Evolutionary conservation across 108 stramenopile species (phyloP).

Genomic region (Nitzschia putrida): DNA sequence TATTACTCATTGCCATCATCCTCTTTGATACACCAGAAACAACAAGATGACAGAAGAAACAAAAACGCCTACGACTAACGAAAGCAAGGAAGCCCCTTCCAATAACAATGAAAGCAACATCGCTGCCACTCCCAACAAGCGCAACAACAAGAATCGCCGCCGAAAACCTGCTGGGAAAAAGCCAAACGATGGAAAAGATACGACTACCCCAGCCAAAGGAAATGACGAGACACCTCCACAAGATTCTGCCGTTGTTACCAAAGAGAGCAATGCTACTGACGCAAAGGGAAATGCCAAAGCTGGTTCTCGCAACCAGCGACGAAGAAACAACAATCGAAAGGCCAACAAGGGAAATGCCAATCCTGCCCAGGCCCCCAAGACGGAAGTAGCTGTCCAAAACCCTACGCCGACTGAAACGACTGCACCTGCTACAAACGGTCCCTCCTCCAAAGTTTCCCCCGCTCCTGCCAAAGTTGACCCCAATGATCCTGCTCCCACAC

Average conservation of each 20-base stretch:
- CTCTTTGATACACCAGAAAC: too few species aligned
- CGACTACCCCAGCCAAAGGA: background rate
- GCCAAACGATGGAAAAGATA: background rate
- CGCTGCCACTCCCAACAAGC: background rate
- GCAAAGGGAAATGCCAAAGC: background rate
- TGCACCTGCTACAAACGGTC: too few species aligned
- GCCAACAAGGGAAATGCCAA: background rate
- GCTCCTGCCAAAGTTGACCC: constrained; percentile 40
- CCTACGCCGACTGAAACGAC: background rate
- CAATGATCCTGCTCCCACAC: constrained; percentile 72
- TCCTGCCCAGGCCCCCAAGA: background rate
- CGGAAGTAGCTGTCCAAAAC: background rate
- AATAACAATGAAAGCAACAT: background rate
- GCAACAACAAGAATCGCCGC: background rate
- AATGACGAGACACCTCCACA: background rate
- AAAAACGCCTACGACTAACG: background rate
- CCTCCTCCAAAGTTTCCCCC: background rate
- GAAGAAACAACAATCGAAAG: background rate
- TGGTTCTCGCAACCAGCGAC: background rate
- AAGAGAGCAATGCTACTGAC: background rate
- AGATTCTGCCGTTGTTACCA: background rate
- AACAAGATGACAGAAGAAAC: too few species aligned
- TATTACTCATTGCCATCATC: too few species aligned
- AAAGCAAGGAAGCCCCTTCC: background rate
- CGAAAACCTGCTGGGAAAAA: background rate